Evolutionary conservation across 179 eudicot species (phyloP).

Genomic region (Sideroxylon spinosum): DNA sequence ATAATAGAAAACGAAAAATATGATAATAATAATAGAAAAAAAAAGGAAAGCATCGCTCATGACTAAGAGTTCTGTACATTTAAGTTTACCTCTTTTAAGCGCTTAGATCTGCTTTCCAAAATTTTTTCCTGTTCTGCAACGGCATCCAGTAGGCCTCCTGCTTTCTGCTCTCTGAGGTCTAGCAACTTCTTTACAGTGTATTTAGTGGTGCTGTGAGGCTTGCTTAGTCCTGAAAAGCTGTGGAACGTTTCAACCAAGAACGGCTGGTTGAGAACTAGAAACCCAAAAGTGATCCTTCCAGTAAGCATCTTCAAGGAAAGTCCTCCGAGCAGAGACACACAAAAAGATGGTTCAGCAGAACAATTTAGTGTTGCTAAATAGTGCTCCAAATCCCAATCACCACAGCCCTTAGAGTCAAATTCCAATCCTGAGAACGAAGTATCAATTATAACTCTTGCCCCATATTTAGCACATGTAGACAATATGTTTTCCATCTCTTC

Average conservation of each 20-base stretch:
- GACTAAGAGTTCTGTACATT: not conserved
- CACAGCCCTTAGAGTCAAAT: slow-evolving; percentile 42
- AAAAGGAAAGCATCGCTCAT: not conserved
- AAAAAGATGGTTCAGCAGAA: slow-evolving; percentile 46
- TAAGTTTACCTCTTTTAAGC: slow-evolving; percentile 60
- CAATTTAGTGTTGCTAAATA: slow-evolving; percentile 43
- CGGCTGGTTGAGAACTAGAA: slow-evolving; percentile 60
- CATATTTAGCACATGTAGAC: slow-evolving; percentile 68
- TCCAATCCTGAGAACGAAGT: slow-evolving; percentile 85
- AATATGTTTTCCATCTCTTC: slow-evolving; percentile 63
- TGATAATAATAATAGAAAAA: not conserved
- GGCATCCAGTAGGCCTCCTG: slow-evolving; percentile 37
- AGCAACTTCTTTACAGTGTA: slow-evolving; percentile 83
- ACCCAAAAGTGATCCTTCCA: slow-evolving; percentile 82
- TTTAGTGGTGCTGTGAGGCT: slow-evolving; percentile 76
- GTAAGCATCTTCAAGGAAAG: slow-evolving; percentile 77
- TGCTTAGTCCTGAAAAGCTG: slow-evolving; percentile 70
- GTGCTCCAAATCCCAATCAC: slow-evolving; percentile 68
- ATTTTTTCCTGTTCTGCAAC: slow-evolving; percentile 48
- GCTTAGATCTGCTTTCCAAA: slow-evolving; percentile 52
- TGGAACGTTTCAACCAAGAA: slow-evolving; percentile 53
- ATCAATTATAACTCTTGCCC: slow-evolving; percentile 81
- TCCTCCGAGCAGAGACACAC: slow-evolving; percentile 77
- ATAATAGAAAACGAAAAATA: not conserved
- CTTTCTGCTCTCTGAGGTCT: slow-evolving; percentile 54